Base-by-base conservation (phyloP, 345 rosid genomes). In the Toxicodendron radicans region DNA sequence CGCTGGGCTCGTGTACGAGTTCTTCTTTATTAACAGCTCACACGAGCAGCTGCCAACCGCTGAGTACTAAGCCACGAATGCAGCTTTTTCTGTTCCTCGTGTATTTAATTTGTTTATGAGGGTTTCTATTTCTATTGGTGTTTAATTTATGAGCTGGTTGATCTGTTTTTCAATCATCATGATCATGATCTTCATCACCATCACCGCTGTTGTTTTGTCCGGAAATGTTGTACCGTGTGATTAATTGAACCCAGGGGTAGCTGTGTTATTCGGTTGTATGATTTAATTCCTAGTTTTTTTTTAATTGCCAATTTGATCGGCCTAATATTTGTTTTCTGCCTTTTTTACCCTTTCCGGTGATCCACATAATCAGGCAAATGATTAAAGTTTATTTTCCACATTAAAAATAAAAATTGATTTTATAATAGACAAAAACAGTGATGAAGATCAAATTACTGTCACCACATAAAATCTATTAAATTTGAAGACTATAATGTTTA, bases 1-100 rank as follows among this genome's bases (percentile, higher is more conserved):
- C 35, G 97, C 98, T 7, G 97, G 95, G 0, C 84, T 93, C 14
- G 67, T 93, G 66, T 93, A 93, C 67, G 98, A 93, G 66, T 18
- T 82, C 71, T 51, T 88, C 82, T 93, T 93, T 83, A 91, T 93
- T 10, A 63, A 69, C 87, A 76, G 64, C 78, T 69, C 86, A 64
- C 94, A 93, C 41, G 95, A 90, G 75, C 92, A 81, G 73, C 84
- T 88, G 49, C 88, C 96, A 17, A 72, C 88, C 63, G 10, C 92
- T n/a, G 97, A 93, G 46, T 93, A 93, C 88, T 93, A 75, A 80
- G 58, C 61, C 21, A 2, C 30, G 23, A 8, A 17, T 30, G 71
- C 17, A 43, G 75, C 64, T 46, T 61, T 35, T 48, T 33, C 61
- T 30, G 12, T 27, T 49, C 45, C 73, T 68, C 20, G 43, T 76